Evolutionary conservation across 208 protist species (phyloP), one percentile per base, ranked within the genome.

Genomic region (Acanthamoeba royreba): DNA sequence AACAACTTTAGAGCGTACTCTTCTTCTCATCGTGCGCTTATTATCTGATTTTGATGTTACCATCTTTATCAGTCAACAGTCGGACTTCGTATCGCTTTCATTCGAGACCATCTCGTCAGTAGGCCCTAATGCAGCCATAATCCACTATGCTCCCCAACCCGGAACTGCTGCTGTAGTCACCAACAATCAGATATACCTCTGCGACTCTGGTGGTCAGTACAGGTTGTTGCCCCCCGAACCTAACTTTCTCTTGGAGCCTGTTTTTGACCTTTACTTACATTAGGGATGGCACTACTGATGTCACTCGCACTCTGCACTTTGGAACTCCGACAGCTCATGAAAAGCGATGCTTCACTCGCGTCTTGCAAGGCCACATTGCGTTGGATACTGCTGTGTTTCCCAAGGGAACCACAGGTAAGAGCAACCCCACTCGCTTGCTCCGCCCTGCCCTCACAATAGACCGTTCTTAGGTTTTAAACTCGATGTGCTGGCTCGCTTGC

Each of bases 251-350:
- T 11, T 77, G 28, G 17, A n/a, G 31, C 11, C 31, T 28, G 66
- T 93, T 86, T 93, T 85, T 93, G 35, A 19, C 22, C 40, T 42
- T 17, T 45, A 25, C 55, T 9, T 19, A 8, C n/a, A 22, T 31
- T 35, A 91, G 90, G 25, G 96, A 97, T 46, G 99, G 99, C 89
- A 99, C 99, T 11, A 99, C 99, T 3, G 99, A 99, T 93, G 98
- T 99, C 22, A 99, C 99, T 2, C 97, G 99, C 46, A 99, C 98
- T 35, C 90, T 99, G 53, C 98, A 98, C 96, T 99, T 99, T 95
- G 96, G 97, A 40, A 72, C 83, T n/a, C 91, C 66, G 2, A 94
- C 93, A 13, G 86, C 63, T 0, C 66, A 93, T n/a, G 96, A 99
- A 95, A 96, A 97, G 28, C 93, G 98, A 93, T 97, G 97, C 90